Percentiles rank a stretch among this genome's conserved stretches.
These are phyloP conservation scores for Glarea lozoyensis DNA, from an alignment of 495 filamentous ascomycete genomes.

Conservation along the genomic window DNA sequence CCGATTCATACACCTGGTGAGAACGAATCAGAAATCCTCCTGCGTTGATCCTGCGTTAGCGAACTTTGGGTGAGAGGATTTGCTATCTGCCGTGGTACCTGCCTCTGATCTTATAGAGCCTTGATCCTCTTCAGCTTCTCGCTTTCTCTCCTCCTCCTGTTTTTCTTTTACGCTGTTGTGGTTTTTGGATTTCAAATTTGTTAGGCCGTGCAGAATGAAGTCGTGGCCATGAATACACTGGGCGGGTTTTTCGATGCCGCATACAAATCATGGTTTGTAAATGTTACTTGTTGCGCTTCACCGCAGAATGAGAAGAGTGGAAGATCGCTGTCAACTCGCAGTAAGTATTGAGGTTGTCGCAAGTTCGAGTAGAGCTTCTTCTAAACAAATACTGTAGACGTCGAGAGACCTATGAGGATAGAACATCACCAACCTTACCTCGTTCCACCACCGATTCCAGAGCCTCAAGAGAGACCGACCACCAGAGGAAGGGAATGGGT, in stretches of 20 bases:
- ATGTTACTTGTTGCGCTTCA: conserved; percentile 14
- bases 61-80: background rate
- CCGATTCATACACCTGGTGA: background rate
- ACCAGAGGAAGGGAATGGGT: conserved; percentile 26
- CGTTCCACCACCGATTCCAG: conserved; percentile 14
- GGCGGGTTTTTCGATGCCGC: conserved; percentile 22
- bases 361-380: conserved; percentile 9
- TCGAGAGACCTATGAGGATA: conserved; percentile 20
- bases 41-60: no score
- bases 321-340: no score
- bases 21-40: no score
- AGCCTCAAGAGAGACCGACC: conserved; percentile 13
- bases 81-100: background rate
- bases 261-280: conserved; percentile 16
- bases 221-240: conserved; percentile 18
- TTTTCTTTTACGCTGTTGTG: conserved; percentile 9
- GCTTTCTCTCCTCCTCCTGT: conserved; percentile 8
- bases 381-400: conserved; percentile 9
- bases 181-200: no score
- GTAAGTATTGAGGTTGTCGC: no score
- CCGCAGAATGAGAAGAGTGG: conserved; percentile 8
- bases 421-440: conserved; percentile 21
- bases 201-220: conserved; percentile 17
- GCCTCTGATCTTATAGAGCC: background rate
- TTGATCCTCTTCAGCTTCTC: conserved; percentile 7